Evolutionary conservation across 306 rosid genomes (phyloP).

Genomic region (Dicorynia guianensis): DNA sequence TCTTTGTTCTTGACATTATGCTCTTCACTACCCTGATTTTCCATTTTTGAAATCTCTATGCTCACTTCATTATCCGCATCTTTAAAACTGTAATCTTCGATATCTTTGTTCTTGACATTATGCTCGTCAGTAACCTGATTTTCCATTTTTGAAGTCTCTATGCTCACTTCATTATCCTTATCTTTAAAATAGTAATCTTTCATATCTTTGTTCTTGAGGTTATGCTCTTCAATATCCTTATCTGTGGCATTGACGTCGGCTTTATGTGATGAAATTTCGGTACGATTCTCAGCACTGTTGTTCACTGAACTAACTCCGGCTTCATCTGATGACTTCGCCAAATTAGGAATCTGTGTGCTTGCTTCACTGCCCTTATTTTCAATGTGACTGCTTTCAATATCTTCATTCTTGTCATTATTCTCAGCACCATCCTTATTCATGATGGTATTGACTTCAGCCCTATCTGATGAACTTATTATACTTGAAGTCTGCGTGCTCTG

Average conservation of each 20-base stretch:
- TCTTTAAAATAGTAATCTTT: conserved; percentile 1
- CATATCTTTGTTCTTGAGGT: neutral
- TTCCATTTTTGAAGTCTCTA: conserved; percentile 5
- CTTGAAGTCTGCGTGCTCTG: conserved; percentile 31
- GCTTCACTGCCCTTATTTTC: conserved; percentile 23
- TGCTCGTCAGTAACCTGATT: conserved; percentile 3
- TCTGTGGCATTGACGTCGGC: conserved; percentile 24
- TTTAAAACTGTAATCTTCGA: conserved; percentile 2
- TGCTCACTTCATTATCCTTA: conserved; percentile 11
- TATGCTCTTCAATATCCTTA: conserved; percentile 23
- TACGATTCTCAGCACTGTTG: too few species aligned
- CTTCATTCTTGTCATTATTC: neutral
- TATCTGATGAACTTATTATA: conserved; percentile 25
- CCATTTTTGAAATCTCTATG: neutral
- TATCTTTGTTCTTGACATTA: neutral
- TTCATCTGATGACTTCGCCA: neutral
- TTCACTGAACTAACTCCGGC: too few species aligned
- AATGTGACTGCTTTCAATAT: too few species aligned
- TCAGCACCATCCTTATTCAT: conserved; percentile 24
- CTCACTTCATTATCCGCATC: conserved; percentile 14
- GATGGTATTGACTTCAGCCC: conserved; percentile 27
- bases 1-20: conserved; percentile 32
- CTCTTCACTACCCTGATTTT: conserved; percentile 3
- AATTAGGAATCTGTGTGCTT: neutral
- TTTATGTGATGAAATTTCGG: neutral